A percentile compares a stretch with the other conserved stretches of the same genome.
Conservation (phyloP, 768 basidiomycete genomes). For the Dentipellis fragilis region DNA sequence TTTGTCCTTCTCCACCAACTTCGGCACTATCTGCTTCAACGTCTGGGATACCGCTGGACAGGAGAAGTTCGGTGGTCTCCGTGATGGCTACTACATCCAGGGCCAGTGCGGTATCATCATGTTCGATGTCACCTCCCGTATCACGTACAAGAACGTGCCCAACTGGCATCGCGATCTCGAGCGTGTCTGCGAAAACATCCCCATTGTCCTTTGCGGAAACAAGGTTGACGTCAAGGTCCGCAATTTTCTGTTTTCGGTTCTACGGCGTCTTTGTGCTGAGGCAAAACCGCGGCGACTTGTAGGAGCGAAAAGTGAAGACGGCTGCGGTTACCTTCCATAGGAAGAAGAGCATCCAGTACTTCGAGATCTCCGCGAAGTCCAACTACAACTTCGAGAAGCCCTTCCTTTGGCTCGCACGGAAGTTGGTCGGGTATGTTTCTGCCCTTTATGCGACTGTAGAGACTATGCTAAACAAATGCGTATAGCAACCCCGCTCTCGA, state of each 20-base stretch:
- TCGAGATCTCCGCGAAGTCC: conserved; percentile 98
- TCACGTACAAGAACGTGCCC: conserved; percentile 99
- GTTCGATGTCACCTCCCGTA: conserved; percentile 99
- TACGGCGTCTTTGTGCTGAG: neutral
- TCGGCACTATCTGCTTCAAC: conserved; percentile 97
- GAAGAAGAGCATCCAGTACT: conserved; percentile 99
- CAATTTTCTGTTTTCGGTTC: conserved; percentile 2
- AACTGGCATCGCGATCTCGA: conserved; percentile 99
- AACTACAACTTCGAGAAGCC: conserved; percentile 99
- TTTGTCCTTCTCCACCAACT: conserved; percentile 93
- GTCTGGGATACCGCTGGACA: conserved; percentile 99
- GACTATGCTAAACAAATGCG: neutral
- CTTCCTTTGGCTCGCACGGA: conserved; percentile 98
- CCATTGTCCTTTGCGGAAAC: conserved; percentile 98
- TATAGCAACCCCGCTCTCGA: conserved; percentile 76
- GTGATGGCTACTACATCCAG: conserved; percentile 94
- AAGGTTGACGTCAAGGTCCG: conserved; percentile 98
- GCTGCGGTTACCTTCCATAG: conserved; percentile 98
- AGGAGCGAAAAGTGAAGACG: conserved; percentile 99
- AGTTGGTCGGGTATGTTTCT: conserved; percentile 80
- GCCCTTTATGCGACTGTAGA: too few relatives aligned
- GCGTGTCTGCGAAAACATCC: conserved; percentile 99
- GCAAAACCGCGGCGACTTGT: conserved; percentile 6
- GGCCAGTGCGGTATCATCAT: conserved; percentile 99
- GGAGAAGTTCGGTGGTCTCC: conserved; percentile 98